phyloP scores from a whole-genome alignment of 495 filamentous ascomycete genomes.

The Xylaria palmicola region DNA sequence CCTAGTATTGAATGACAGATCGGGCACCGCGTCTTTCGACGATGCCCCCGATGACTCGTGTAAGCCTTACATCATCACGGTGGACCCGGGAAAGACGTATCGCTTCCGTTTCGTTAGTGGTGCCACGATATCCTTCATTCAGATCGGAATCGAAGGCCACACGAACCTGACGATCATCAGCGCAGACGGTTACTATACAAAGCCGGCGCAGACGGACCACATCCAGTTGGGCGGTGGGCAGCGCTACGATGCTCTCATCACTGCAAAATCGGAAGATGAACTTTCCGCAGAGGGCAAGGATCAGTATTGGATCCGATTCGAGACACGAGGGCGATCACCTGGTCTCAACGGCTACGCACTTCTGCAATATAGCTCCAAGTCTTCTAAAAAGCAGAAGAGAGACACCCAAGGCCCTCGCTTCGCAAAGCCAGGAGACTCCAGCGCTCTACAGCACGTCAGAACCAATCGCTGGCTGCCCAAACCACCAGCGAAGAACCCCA shows the following conservation, averaged over 20 bases:
- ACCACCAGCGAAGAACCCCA: conserved; percentile 30
- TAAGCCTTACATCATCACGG: conserved; percentile 48
- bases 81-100: conserved; percentile 58
- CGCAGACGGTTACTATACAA: conserved; percentile 59
- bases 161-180: conserved; percentile 50
- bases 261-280: conserved; percentile 41
- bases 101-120: conserved; percentile 55
- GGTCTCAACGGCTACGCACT: conserved; percentile 50
- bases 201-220: conserved; percentile 43
- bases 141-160: conserved; percentile 53
- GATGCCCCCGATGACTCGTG: conserved; percentile 42
- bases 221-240: conserved; percentile 58
- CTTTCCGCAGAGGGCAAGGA: conserved; percentile 39
- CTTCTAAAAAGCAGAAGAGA: conserved; percentile 1
- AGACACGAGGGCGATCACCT: conserved; percentile 48
- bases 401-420: neutral
- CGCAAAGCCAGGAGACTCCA: neutral
- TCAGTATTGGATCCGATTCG: conserved; percentile 56
- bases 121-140: conserved; percentile 51
- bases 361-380: conserved; percentile 46
- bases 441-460: neutral
- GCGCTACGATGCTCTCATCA: conserved; percentile 54
- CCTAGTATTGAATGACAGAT: conserved; percentile 49
- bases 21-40: conserved; percentile 27
- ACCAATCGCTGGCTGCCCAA: conserved; percentile 1